A percentile compares a stretch with the other conserved stretches of the same genome.
Evolutionary conservation across 495 filamentous ascomycete genomes (phyloP).

Genomic region (Talaromyces trachyspermus): DNA sequence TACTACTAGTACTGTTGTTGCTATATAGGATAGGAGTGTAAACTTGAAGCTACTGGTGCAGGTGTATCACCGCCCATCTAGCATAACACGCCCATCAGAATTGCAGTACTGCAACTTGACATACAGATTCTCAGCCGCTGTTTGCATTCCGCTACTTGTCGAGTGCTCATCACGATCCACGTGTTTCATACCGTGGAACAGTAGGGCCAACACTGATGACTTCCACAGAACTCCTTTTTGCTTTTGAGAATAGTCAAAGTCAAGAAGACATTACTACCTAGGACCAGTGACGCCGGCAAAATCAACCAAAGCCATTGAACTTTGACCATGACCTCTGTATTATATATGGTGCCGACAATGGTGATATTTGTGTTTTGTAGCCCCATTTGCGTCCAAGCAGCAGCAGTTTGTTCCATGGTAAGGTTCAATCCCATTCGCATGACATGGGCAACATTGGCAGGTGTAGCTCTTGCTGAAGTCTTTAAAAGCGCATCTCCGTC

Average conservation of each 20-base stretch:
- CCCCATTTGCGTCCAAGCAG: conserved; percentile 3
- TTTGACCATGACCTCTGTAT: conserved; percentile 9
- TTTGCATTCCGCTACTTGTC: too few relatives aligned
- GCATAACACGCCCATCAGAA: too few relatives aligned
- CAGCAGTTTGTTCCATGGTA: not conserved
- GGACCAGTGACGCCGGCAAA: conserved; percentile 12
- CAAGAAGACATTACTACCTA: conserved; percentile 12
- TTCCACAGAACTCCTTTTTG: conserved; percentile 8
- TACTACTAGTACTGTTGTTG: too few relatives aligned
- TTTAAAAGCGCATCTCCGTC: too few relatives aligned
- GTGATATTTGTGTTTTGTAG: not conserved
- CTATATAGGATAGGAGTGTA: too few relatives aligned
- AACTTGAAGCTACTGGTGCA: too few relatives aligned
- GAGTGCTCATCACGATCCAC: too few relatives aligned
- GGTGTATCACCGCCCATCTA: too few relatives aligned
- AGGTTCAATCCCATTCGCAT: not conserved
- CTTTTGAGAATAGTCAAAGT: conserved; percentile 1
- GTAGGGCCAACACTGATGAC: conserved; percentile 9
- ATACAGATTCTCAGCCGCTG: too few relatives aligned
- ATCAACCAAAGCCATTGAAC: conserved; percentile 17
- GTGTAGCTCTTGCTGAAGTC: too few relatives aligned
- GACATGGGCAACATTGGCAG: not conserved
- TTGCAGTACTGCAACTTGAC: too few relatives aligned
- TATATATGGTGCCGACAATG: not conserved
- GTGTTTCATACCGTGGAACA: conserved; percentile 7